Base-by-base conservation (phyloP, 1,284 basidiomycete species). In the Violaceomyces palustris region DNA sequence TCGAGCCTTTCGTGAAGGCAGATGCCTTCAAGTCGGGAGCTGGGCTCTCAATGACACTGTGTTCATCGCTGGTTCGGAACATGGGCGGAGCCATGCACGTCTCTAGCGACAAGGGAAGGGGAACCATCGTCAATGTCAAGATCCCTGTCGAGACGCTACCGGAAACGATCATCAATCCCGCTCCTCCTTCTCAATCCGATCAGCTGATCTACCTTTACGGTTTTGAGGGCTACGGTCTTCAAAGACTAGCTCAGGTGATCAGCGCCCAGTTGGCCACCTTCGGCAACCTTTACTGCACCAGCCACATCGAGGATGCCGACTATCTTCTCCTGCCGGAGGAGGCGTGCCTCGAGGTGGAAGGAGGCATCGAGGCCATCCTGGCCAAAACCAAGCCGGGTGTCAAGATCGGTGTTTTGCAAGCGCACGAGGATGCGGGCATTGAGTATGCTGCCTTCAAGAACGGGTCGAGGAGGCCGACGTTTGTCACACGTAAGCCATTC, bases 401-500 rank as follows among this genome's bases (percentile, higher is more conserved):
- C 43, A 60, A 57, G 45, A 61, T 64, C 14, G 61, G 61, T 11
- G 59, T 64, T 0, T 26, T 64, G 15, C 61, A 64, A 29, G 61
- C 59, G 24, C 50, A 64, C 37, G 39, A 62, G 19, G 58, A 61
- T 38, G 42, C 46, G 18, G 51, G 49, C 1, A 51, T 62, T 39
- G 50, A 53, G n/a, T 45, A 50, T 15, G 42, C 52, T 6, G 53
- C 53, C 0, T 41, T 48, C 39, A 50, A 54, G 42, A 53, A 62
- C 19, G 40, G 49, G 10, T 52, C 49, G 22, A 8, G 26, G 9
- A 8, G 7, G 15, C 14, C 26, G 7, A 59, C 47, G 1, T 64
- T 54, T 24, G 61, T 64, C 9, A 64, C 61, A 10, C 39, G 61
- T 12, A 64, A 64, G 26, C 61, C 61, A 5, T 61, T 64, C n/a